phyloP scores from a whole-genome alignment of 1,139 yeast genomes.

The Protomyces arabidopsidicola region DNA sequence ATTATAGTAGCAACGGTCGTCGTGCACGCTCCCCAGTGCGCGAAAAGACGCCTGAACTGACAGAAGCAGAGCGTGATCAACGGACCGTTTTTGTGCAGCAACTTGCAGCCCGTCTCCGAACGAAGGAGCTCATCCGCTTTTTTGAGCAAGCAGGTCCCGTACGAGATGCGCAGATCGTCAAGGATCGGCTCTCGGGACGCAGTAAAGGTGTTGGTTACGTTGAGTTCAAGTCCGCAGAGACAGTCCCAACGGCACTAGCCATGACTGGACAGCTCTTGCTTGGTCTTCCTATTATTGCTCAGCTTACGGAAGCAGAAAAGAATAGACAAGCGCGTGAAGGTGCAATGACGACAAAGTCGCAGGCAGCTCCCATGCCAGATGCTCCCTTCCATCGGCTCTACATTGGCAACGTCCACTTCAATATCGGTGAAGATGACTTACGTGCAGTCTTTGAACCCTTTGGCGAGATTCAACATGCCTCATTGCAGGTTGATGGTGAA shows the following conservation, averaged over 20 bases:
- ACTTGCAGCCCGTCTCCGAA: conserved; percentile 40
- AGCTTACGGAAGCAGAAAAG: conserved; percentile 42
- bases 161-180: conserved; percentile 42
- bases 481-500: conserved; percentile 38
- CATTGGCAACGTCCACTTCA: conserved; percentile 40
- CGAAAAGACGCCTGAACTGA: conserved; percentile 30
- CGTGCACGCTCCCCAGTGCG: conserved; percentile 10
- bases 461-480: conserved; percentile 39
- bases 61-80: conserved; percentile 39
- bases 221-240: conserved; percentile 39
- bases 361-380: conserved; percentile 25
- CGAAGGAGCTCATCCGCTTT: conserved; percentile 40
- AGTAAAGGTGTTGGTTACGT: conserved; percentile 43
- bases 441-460: conserved; percentile 39
- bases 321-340: conserved; percentile 38
- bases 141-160: conserved; percentile 42
- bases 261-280: conserved; percentile 41
- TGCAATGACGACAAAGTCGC: conserved; percentile 19
- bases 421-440: conserved; percentile 39
- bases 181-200: conserved; percentile 40
- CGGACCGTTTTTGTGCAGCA: conserved; percentile 44
- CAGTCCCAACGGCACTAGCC: conserved; percentile 39
- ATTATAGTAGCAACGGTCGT: conserved; percentile 1
- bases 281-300: conserved; percentile 42
- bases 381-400: conserved; percentile 37